These are phyloP conservation scores for Rhododendron williamsianum DNA, from an alignment of 148 eudicot genomes.

Conservation along the genomic window DNA sequence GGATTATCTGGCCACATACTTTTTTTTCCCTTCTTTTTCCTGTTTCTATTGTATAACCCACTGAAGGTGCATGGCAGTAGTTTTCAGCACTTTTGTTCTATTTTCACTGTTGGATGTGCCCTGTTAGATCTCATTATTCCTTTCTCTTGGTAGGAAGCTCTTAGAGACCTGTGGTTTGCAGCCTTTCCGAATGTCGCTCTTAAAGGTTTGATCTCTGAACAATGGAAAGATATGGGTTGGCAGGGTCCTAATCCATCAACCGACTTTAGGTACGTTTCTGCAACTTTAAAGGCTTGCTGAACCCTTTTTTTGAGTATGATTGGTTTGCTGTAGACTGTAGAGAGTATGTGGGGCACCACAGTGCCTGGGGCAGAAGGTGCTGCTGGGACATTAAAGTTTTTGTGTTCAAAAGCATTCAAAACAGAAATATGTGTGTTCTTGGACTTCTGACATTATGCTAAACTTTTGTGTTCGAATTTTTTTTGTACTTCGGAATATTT, in stretches of 20 bases:
- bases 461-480: not conserved
- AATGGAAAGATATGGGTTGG: conserved; percentile 99
- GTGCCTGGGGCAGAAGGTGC: not conserved
- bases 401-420: not conserved
- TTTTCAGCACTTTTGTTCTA: not conserved
- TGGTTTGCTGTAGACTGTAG: not conserved
- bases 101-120: not conserved
- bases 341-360: not conserved
- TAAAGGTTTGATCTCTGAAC: conserved; percentile 70
- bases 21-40: not conserved
- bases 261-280: conserved; percentile 68
- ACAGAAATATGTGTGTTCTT: not conserved
- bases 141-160: conserved; percentile 56
- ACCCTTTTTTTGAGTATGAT: not conserved
- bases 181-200: conserved; percentile 67
- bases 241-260: conserved; percentile 93
- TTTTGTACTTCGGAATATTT: not conserved
- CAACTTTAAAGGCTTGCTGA: not conserved
- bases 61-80: conserved; percentile 7
- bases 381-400: not conserved
- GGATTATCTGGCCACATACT: not conserved
- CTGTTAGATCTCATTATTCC: conserved; percentile 5
- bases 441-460: not conserved
- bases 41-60: not conserved
- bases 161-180: conserved; percentile 61